Evolutionary conservation across 2,329 filamentous ascomycete species (phyloP), one percentile per base, ranked within the genome.

Genomic region (Talaromyces pinophilus): DNA sequence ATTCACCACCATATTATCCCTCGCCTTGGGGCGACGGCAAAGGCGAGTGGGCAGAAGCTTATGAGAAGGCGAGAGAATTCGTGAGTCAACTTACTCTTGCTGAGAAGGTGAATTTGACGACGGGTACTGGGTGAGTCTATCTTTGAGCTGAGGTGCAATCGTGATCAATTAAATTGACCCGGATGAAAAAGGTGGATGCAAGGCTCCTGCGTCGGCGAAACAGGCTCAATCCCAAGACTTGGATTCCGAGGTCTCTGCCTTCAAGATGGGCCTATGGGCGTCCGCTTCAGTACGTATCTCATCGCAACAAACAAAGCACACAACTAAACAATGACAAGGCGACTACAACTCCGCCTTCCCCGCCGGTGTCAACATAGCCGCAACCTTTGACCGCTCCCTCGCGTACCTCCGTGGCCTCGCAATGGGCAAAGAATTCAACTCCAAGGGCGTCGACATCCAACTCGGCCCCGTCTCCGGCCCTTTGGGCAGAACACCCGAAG

Each of bases 61-160:
- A 96, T 71, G 81, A 79, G 22, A 89, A 90, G 77, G 93, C 93
- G 0, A 87, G 86, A 70, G 86, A 84, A 1, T 94, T 97, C 73
- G 92, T 97, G 54, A 90, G 90, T 8, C 88, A 93, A 75, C 80
- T 97, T 79, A 96, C 92, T 0, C 83, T 97, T 35, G 75, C 88
- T 11, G 93, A 97, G 78, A 97, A 97, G 82, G 93, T 98, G 79
- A 98, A 98, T 78, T 77, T 98, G 70, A 98, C 94, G 2, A 97
- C 93, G 0, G 94, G 94, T 77, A 87, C 90, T 69, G 93, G 93
- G 86, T 94, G 80, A 78, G 88, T 30, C 38, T 22, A n/a, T 57
- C 10, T 19, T 15, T 57, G 7, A 13, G 0, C n/a, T 8, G n/a
- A 22, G 1, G 2, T 35, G 3, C n/a, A 38, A 25, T 15, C 7